phyloP scores from a whole-genome alignment of 352 stramenopile species.

The Globisporangium middletonii region DNA sequence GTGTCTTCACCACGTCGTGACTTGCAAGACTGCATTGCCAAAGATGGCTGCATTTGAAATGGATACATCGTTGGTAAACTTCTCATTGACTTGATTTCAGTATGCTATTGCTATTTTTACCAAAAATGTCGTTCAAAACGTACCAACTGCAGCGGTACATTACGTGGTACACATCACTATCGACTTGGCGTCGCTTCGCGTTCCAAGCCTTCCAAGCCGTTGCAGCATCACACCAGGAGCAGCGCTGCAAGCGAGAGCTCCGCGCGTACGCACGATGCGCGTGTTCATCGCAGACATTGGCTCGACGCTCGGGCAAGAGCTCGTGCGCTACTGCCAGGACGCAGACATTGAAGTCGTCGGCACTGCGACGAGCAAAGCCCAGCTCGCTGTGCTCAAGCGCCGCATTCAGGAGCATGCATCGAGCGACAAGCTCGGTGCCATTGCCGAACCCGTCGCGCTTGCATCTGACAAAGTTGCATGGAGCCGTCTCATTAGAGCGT shows the following conservation, averaged over 20 bases:
- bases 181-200: no score
- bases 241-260: neutral
- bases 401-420: slow-evolving; percentile 48
- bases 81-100: no score
- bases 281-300: slow-evolving; percentile 73
- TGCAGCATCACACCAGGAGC: neutral
- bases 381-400: slow-evolving; percentile 38
- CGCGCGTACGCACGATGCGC: slow-evolving; percentile 26
- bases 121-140: no score
- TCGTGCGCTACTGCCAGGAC: slow-evolving; percentile 51
- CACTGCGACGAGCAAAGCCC: slow-evolving; percentile 36
- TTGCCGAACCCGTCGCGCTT: slow-evolving; percentile 51
- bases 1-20: neutral
- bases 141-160: no score
- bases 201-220: neutral
- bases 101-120: no score
- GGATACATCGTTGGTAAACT: no score
- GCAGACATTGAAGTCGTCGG: slow-evolving; percentile 65
- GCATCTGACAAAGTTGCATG: slow-evolving; percentile 38
- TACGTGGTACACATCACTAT: no score
- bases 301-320: slow-evolving; percentile 47
- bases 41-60: neutral
- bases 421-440: slow-evolving; percentile 37
- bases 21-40: neutral
- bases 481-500: slow-evolving; percentile 43